Conservation (phyloP, 495 filamentous ascomycete species). For the Clohesyomyces aquaticus region DNA sequence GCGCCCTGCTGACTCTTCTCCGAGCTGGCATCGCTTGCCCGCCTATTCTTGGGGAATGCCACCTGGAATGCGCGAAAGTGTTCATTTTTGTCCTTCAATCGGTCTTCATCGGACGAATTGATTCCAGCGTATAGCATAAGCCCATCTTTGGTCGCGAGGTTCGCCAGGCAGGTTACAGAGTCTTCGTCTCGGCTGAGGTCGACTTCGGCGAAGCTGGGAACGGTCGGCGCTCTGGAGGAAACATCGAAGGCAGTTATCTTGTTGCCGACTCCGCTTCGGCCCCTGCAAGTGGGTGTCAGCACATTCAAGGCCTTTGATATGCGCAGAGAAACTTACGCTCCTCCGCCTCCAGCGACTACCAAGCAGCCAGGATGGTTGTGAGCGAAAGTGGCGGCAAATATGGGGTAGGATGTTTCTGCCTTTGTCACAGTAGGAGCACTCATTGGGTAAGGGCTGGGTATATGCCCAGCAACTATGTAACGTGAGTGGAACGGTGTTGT, state of each 20-base stretch:
- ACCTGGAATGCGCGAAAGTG: slow-evolving; percentile 84
- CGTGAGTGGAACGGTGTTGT: background rate
- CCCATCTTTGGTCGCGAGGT: slow-evolving; percentile 55
- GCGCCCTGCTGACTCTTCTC: slow-evolving; percentile 50
- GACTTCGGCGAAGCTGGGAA: slow-evolving; percentile 71
- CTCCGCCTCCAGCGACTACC: slow-evolving; percentile 89
- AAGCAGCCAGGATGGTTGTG: slow-evolving; percentile 73
- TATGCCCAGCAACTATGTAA: background rate
- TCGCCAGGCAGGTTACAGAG: slow-evolving; percentile 81
- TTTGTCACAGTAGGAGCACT: slow-evolving; percentile 7
- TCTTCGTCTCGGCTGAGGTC: slow-evolving; percentile 87
- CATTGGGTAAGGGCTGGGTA: background rate
- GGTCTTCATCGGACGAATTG: slow-evolving; percentile 75
- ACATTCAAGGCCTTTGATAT: background rate
- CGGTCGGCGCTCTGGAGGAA: slow-evolving; percentile 56
- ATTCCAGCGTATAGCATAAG: slow-evolving; percentile 59
- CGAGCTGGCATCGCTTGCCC: slow-evolving; percentile 36
- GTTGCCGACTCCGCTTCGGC: slow-evolving; percentile 81
- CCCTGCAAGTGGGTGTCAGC: slow-evolving; percentile 20
- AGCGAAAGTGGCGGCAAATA: slow-evolving; percentile 89
- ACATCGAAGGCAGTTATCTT: slow-evolving; percentile 81
- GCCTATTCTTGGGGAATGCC: slow-evolving; percentile 49
- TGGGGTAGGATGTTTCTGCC: slow-evolving; percentile 70
- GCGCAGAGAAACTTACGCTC: slow-evolving; percentile 42
- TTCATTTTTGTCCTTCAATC: slow-evolving; percentile 77